These are phyloP conservation scores for Spatholobus suberectus DNA, from an alignment of 306 rosid genomes.

Conservation along the genomic window DNA sequence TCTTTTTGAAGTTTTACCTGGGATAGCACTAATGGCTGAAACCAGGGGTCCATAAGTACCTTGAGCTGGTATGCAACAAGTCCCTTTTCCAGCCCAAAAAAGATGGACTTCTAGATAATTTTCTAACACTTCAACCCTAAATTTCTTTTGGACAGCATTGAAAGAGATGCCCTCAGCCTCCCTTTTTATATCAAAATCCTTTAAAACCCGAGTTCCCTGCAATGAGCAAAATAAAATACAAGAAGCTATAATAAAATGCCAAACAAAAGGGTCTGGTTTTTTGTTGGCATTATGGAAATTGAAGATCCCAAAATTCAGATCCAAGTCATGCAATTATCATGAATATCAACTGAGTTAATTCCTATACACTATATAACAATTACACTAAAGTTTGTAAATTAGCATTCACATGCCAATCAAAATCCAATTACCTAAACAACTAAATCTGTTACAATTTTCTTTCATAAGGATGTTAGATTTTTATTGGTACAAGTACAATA, in stretches of 20 bases:
- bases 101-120: constrained; percentile 80
- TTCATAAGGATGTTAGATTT: background rate
- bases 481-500: no score
- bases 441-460: no score
- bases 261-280: no score
- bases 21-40: constrained; percentile 72
- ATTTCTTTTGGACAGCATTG: constrained; percentile 45
- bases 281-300: no score
- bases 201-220: constrained; percentile 59
- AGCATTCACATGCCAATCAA: no score
- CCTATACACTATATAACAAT: no score
- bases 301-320: no score
- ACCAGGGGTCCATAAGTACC: constrained; percentile 79
- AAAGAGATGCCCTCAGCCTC: constrained; percentile 62
- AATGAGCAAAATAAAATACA: constrained; percentile 2
- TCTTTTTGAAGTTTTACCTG: constrained; percentile 53
- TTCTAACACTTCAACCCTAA: constrained; percentile 58
- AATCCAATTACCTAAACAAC: no score
- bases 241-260: background rate
- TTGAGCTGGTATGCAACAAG: constrained; percentile 70
- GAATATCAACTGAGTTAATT: no score
- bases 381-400: no score
- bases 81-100: constrained; percentile 93
- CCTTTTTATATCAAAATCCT: constrained; percentile 69
- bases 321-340: no score